Evolutionary conservation across 257 asterid species (phyloP).

Genomic region (Solanum sejunctum): DNA sequence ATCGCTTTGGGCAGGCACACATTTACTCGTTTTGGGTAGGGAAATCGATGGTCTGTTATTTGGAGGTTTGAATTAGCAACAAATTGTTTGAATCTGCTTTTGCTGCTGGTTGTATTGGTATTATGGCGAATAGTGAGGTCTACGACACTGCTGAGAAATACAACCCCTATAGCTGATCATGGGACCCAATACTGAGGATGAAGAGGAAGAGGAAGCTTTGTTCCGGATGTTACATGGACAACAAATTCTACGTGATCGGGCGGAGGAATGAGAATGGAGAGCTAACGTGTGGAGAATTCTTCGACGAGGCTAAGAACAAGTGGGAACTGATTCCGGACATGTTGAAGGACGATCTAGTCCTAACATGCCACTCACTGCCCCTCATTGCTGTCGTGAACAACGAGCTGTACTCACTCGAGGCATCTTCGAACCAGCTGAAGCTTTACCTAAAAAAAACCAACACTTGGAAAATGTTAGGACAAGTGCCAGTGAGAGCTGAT

Average conservation of each 20-base stretch:
- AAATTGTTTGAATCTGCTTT: slow-evolving; percentile 46
- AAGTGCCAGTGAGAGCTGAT: slow-evolving; percentile 61
- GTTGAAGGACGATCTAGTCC: slow-evolving; percentile 56
- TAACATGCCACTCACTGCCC: slow-evolving; percentile 54
- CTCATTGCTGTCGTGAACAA: slow-evolving; percentile 64
- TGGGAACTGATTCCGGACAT: slow-evolving; percentile 66
- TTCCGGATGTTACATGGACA: slow-evolving; percentile 66
- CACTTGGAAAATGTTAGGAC: slow-evolving; percentile 58
- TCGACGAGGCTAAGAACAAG: slow-evolving; percentile 28
- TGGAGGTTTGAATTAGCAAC: slow-evolving; percentile 58
- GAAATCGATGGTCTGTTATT: slow-evolving; percentile 57
- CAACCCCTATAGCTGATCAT: slow-evolving; percentile 24
- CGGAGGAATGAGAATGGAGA: slow-evolving; percentile 48
- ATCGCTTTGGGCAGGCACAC: slow-evolving; percentile 60
- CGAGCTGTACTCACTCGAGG: slow-evolving; percentile 54
- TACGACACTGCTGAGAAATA: slow-evolving; percentile 50
- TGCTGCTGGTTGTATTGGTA: slow-evolving; percentile 65
- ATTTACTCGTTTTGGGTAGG: slow-evolving; percentile 51
- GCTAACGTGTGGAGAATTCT: slow-evolving; percentile 63
- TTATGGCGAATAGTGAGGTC: slow-evolving; percentile 9
- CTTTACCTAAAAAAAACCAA: slow-evolving; percentile 50
- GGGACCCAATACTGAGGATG: slow-evolving; percentile 69
- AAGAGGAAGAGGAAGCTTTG: slow-evolving; percentile 36
- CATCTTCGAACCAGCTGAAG: slow-evolving; percentile 55
- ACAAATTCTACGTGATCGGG: slow-evolving; percentile 53